Percentiles rank a stretch among this genome's conserved stretches.
Conservation (phyloP, 1,284 basidiomycete genomes). For the Somion occarium region DNA sequence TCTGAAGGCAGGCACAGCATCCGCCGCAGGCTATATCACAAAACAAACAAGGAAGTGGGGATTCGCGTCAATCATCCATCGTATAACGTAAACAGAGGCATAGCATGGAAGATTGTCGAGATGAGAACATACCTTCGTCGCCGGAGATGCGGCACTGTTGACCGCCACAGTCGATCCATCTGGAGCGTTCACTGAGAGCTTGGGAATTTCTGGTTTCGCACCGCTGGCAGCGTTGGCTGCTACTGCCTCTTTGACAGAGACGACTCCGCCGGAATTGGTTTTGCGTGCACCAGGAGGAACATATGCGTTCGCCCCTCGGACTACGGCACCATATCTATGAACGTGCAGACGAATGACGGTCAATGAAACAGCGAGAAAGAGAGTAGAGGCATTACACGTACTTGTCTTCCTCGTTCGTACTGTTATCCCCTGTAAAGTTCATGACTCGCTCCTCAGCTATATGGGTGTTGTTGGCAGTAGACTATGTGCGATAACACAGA, state of each 20-base stretch:
- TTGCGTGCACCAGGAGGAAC: conserved; percentile 85
- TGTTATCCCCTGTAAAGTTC: conserved; percentile 60
- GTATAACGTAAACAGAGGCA: neutral
- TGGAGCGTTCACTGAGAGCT: conserved; percentile 66
- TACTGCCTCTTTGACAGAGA: conserved; percentile 25
- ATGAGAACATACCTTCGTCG: conserved; percentile 12
- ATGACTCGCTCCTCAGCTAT: conserved; percentile 87
- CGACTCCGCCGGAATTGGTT: conserved; percentile 5
- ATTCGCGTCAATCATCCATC: neutral
- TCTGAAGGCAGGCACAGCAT: conserved; percentile 76
- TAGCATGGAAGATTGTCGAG: neutral
- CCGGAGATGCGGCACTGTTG: conserved; percentile 43
- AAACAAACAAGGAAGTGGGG: too few species aligned
- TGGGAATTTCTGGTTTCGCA: conserved; percentile 52
- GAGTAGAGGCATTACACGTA: conserved; percentile 31
- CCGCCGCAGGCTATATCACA: conserved; percentile 51
- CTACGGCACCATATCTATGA: conserved; percentile 86
- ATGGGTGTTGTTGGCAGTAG: conserved; percentile 73
- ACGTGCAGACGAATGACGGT: conserved; percentile 7
- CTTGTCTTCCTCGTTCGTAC: conserved; percentile 94
- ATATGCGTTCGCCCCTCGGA: conserved; percentile 85
- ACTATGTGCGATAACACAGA: conserved; percentile 33
- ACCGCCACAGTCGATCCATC: conserved; percentile 43
- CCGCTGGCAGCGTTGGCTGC: conserved; percentile 27
- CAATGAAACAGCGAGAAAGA: neutral